Base-by-base conservation (phyloP, 768 basidiomycete genomes). In the Trametes gibbosa region DNA sequence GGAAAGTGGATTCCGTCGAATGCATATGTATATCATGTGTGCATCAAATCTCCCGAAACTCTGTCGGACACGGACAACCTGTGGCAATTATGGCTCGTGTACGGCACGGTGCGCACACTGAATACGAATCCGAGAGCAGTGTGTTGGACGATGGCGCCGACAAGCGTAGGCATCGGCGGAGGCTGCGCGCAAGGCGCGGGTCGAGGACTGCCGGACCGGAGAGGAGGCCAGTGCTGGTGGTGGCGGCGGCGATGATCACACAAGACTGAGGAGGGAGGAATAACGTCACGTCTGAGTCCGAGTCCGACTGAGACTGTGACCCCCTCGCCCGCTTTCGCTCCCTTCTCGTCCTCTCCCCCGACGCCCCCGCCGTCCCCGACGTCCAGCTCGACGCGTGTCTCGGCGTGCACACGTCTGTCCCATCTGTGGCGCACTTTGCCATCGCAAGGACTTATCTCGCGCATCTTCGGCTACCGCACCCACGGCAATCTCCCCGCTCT, bases 121-220 rank as follows among this genome's bases (percentile, higher is more conserved):
- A 17, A 14, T 25, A 4, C 23, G 40, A 14, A 12, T 27, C 24
- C n/a, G n/a, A n/a, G n/a, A n/a, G 37, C 16, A 27, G 35, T 40
- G 35, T 13, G 23, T 37, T 16, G 24, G 39, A 49, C 5, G 37
- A 41, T 7, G 16, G 9, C 23, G 42, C n/a, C n/a, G n/a, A n/a
- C n/a, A n/a, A n/a, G n/a, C n/a, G 29, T 4, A 32, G 29, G 29
- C 5, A 32, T 32, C 5, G 5, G 10, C 29, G 10, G 29, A 10
- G 10, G 29, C 29, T 32, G 29, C 5, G 5, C 10, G 29, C 29
- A 10, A 32, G 29, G 29, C 19, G 54, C n/a, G n/a, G n/a, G n/a
- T n/a, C n/a, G n/a, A n/a, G n/a, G n/a, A n/a, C n/a, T n/a, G 54
- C 46, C 54, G 54, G 54, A 56, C 54, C 54, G 54, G 54, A 48